Evolutionary conservation across 2,329 filamentous ascomycete genomes (phyloP).

Genomic region (Alternaria consortialis): DNA sequence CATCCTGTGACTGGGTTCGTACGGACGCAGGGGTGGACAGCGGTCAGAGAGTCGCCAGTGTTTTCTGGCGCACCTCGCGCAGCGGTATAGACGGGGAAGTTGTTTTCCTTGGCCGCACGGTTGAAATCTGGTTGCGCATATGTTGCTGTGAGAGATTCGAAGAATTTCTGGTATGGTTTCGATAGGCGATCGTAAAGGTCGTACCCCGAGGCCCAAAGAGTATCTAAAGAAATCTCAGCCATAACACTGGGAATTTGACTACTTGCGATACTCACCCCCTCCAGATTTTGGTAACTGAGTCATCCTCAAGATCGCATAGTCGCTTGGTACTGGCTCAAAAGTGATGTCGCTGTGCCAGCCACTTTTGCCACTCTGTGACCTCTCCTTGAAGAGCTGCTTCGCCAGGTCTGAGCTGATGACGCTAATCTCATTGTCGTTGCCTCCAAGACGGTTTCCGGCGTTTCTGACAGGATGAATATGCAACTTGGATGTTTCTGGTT

Average conservation of each 20-base stretch:
- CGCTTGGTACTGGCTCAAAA: conserved; percentile 52
- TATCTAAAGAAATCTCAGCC: conserved; percentile 28
- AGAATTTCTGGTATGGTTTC: conserved; percentile 59
- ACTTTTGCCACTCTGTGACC: conserved; percentile 58
- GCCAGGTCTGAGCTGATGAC: conserved; percentile 50
- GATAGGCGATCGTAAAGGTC: conserved; percentile 62
- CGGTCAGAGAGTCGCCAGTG: conserved; percentile 59
- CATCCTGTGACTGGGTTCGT: conserved; percentile 55
- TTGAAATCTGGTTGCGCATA: conserved; percentile 57
- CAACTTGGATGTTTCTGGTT: conserved; percentile 64
- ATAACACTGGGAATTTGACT: background rate
- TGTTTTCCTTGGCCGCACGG: conserved; percentile 50
- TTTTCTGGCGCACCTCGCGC: conserved; percentile 65
- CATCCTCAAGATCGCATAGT: conserved; percentile 50
- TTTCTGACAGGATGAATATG: conserved; percentile 68
- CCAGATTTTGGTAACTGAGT: conserved; percentile 47
- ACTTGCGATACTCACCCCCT: conserved; percentile 54
- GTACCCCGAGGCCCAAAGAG: conserved; percentile 49
- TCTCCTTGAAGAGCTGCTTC: conserved; percentile 45
- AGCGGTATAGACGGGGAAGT: conserved; percentile 58
- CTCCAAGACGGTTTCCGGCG: conserved; percentile 55
- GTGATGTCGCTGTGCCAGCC: conserved; percentile 63
- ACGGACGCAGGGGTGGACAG: conserved; percentile 65
- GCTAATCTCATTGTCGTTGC: conserved; percentile 51
- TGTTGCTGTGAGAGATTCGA: conserved; percentile 57